These are phyloP conservation scores for Penicillium argentinense DNA, from an alignment of 495 filamentous ascomycete species.

Conservation along the genomic window DNA sequence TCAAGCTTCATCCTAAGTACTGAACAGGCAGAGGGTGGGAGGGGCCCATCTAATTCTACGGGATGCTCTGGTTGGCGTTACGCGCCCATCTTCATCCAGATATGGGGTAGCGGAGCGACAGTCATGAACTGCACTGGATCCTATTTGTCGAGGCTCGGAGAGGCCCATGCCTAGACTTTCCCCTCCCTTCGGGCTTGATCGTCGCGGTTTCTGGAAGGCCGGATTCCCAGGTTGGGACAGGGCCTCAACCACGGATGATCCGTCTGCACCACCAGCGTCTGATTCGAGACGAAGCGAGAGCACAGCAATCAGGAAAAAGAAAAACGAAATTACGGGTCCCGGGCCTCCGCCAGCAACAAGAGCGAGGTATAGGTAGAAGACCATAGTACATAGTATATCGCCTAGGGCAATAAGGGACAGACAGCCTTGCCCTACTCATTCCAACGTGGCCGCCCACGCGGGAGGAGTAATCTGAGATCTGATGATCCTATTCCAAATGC, in stretches of 20 bases:
- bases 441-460: slow-evolving; percentile 7
- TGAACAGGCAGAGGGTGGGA: background rate
- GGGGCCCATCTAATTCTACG: slow-evolving; percentile 2
- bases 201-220: slow-evolving; percentile 18
- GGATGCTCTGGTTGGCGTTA: slow-evolving; percentile 3
- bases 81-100: background rate
- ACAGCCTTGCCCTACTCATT: slow-evolving; percentile 5
- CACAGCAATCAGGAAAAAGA: background rate
- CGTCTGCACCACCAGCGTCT: too few species aligned
- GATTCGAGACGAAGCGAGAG: slow-evolving; percentile 4
- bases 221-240: slow-evolving; percentile 4
- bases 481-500: slow-evolving; percentile 3
- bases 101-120: background rate
- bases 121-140: background rate
- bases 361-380: too few species aligned
- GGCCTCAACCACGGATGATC: slow-evolving; percentile 12
- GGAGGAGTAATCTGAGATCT: slow-evolving; percentile 4
- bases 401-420: slow-evolving; percentile 1
- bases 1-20: slow-evolving; percentile 4
- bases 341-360: slow-evolving; percentile 9
- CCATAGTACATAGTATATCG: too few species aligned
- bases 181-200: background rate
- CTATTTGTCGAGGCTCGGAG: background rate
- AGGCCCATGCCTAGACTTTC: slow-evolving; percentile 5
- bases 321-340: slow-evolving; percentile 6